Percentiles rank a stretch among this genome's conserved stretches.
Conservation (phyloP, 306 rosid genomes). For the Mimosa bimucronata region DNA sequence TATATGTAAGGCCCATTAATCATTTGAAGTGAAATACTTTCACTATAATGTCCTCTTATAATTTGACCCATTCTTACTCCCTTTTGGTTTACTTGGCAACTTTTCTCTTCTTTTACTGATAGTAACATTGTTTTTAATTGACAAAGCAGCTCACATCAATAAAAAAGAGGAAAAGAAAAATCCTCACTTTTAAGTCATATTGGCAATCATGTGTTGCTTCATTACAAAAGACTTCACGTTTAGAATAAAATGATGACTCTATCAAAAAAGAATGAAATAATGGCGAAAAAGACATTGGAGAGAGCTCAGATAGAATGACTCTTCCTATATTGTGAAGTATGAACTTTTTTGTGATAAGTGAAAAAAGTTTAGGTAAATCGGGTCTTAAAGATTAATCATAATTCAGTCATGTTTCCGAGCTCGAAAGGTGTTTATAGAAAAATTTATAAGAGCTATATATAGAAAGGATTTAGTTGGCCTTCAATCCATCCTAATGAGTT, state of each 20-base stretch:
- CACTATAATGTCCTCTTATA: not conserved
- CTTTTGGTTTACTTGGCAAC: not conserved
- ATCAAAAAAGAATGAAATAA: too few relatives aligned
- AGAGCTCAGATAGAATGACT: not conserved
- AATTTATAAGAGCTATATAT: too few relatives aligned
- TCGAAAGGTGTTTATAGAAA: too few relatives aligned
- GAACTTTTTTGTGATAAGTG: too few relatives aligned
- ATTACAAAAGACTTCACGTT: too few relatives aligned
- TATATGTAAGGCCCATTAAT: slow-evolving; percentile 43
- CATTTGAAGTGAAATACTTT: slow-evolving; percentile 49
- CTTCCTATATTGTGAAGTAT: not conserved
- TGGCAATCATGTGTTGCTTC: not conserved
- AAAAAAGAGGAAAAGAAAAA: not conserved
- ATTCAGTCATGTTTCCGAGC: too few relatives aligned
- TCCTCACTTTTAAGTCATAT: not conserved
- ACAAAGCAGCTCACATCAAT: not conserved
- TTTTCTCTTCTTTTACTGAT: not conserved
- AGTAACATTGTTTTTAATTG: not conserved
- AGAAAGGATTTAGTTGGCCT: too few relatives aligned
- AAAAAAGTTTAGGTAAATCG: too few relatives aligned
- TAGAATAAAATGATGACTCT: not conserved
- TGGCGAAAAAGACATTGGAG: not conserved
- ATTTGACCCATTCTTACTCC: not conserved
- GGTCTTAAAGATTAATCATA: too few relatives aligned
- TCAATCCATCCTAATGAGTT: not conserved